Conservation (phyloP, 257 asterid genomes). For the Fraxinus anomala region DNA sequence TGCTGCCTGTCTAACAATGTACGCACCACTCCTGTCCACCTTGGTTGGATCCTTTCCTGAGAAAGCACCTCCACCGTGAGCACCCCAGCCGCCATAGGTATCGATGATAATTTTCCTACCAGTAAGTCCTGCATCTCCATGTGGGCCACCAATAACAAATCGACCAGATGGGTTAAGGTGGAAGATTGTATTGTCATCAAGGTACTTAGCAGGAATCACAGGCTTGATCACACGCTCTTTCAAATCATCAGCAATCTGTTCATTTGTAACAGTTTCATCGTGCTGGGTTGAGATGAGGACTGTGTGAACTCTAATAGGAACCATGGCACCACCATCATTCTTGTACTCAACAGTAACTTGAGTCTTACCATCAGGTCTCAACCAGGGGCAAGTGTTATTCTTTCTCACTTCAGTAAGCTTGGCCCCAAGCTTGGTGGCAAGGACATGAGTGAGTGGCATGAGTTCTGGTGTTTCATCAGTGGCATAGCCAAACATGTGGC, state of each 20-base stretch:
- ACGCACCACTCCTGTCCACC: conserved; percentile 95
- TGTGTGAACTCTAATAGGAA: conserved; percentile 85
- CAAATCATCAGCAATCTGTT: conserved; percentile 68
- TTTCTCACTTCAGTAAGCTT: conserved; percentile 87
- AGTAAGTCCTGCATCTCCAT: conserved; percentile 89
- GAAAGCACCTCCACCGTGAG: conserved; percentile 93
- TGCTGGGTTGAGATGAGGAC: conserved; percentile 91
- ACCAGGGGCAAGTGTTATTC: conserved; percentile 85
- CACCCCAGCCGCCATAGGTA: conserved; percentile 95
- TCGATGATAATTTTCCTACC: conserved; percentile 87
- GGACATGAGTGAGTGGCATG: conserved; percentile 92
- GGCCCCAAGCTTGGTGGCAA: conserved; percentile 92
- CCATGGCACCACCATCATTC: conserved; percentile 81
- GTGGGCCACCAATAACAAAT: conserved; percentile 90
- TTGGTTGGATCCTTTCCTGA: conserved; percentile 90
- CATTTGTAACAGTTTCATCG: conserved; percentile 83
- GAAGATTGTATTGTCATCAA: conserved; percentile 81
- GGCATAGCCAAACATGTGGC: conserved; percentile 93
- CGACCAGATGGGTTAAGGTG: conserved; percentile 91
- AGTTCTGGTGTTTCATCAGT: conserved; percentile 92
- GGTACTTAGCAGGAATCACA: conserved; percentile 74
- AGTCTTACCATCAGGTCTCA: conserved; percentile 91
- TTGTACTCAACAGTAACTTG: conserved; percentile 87
- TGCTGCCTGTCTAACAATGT: conserved; percentile 90
- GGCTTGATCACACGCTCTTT: conserved; percentile 86